Percentiles rank a stretch among this genome's conserved stretches.
phyloP scores from a whole-genome alignment of 768 basidiomycete species.

The Termitomyces sp. region DNA sequence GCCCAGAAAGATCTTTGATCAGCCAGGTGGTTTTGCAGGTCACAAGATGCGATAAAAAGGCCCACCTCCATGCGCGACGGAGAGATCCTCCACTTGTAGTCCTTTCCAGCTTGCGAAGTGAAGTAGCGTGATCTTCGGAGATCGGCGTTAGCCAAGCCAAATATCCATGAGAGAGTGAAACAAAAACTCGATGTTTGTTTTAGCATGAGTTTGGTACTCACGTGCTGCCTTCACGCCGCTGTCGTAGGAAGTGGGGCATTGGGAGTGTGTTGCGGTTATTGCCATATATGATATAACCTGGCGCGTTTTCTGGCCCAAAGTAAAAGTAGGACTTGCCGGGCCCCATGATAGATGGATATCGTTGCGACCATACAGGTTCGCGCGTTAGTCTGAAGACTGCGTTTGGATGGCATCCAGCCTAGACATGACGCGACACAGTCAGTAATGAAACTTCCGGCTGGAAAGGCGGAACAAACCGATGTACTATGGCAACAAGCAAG shows the following conservation, averaged over 20 bases:
- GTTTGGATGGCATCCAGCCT: constrained; percentile 60
- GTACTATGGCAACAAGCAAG: constrained; percentile 8
- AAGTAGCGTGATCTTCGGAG: constrained; percentile 68
- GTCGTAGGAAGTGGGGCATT: constrained; percentile 56
- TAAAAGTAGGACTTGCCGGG: constrained; percentile 76
- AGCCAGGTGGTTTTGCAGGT: background rate
- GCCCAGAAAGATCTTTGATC: constrained; percentile 1
- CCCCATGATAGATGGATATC: constrained; percentile 72
- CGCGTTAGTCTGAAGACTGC: constrained; percentile 60
- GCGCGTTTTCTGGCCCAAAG: constrained; percentile 59
- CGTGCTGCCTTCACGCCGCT: constrained; percentile 60
- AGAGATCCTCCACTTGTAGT: constrained; percentile 73
- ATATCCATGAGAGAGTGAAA: constrained; percentile 2
- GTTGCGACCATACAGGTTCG: constrained; percentile 62
- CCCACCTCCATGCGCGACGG: constrained; percentile 68
- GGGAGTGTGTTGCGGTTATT: constrained; percentile 48
- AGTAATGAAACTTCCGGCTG: background rate
- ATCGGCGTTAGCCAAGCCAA: constrained; percentile 1
- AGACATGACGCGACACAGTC: background rate
- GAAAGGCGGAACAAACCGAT: background rate
- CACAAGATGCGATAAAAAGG: background rate
- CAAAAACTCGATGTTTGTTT: constrained; percentile 1
- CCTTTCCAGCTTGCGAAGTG: constrained; percentile 60
- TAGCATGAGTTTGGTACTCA: constrained; percentile 30
- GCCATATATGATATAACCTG: constrained; percentile 69